Evolutionary conservation across 306 rosid genomes (phyloP).

Genomic region (Quercus agrifolia): DNA sequence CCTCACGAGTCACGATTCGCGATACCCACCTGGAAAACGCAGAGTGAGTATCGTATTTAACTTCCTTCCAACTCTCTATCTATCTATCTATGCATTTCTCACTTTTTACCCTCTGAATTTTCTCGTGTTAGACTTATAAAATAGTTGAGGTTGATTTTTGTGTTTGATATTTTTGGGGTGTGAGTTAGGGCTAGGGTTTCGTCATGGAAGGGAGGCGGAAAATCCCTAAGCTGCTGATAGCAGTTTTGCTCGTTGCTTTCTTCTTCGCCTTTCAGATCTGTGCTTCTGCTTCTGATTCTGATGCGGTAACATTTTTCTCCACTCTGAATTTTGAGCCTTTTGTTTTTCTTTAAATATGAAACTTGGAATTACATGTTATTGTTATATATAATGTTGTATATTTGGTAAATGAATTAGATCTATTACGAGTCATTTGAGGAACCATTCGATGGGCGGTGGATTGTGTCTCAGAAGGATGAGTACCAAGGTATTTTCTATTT

Average conservation of each 20-base stretch:
- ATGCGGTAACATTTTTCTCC: background rate
- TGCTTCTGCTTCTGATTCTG: constrained; percentile 10
- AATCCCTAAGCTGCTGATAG: background rate
- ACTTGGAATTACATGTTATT: no score
- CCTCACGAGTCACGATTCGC: no score
- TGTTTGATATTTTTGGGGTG: background rate
- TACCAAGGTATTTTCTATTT: constrained; percentile 44
- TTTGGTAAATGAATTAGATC: constrained; percentile 33
- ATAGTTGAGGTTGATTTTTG: background rate
- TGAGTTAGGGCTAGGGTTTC: background rate
- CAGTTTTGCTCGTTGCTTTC: constrained; percentile 8
- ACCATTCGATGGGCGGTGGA: constrained; percentile 73
- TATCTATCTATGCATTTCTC: no score
- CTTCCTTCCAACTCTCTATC: no score
- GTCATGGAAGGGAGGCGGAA: background rate
- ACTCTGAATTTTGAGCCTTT: background rate
- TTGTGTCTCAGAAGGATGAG: constrained; percentile 66
- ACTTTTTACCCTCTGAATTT: no score
- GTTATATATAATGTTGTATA: background rate
- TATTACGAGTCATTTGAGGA: constrained; percentile 86
- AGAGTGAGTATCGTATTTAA: no score
- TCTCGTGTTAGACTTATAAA: no score
- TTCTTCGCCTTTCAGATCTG: constrained; percentile 17
- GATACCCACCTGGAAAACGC: no score
- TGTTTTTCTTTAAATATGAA: no score